Percentiles rank a stretch among this genome's conserved stretches.
Evolutionary conservation across 495 filamentous ascomycete species (phyloP).

Genomic region (Xylaria sp.): DNA sequence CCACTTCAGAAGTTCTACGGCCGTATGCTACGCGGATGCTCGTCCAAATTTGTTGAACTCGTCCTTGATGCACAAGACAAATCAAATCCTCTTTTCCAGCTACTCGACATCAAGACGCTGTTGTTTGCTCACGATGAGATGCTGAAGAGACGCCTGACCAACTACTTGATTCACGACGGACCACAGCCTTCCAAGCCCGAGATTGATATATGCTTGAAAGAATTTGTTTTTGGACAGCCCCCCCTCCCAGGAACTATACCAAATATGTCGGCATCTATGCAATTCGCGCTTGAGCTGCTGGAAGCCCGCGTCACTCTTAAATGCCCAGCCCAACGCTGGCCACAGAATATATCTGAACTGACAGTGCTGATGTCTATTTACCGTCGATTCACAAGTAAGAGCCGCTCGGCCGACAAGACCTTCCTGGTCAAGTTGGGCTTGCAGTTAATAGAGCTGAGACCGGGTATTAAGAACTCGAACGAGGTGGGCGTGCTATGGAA

Average conservation of each 20-base stretch:
- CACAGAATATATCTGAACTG: constrained; percentile 22
- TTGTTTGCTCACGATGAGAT: constrained; percentile 27
- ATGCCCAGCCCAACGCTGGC: constrained; percentile 27
- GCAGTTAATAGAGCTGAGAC: constrained; percentile 26
- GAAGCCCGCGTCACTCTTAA: constrained; percentile 21
- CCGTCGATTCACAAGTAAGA: constrained; percentile 20
- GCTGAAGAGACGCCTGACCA: constrained; percentile 25
- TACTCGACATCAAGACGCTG: constrained; percentile 8
- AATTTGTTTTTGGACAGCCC: constrained; percentile 24
- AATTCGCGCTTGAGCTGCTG: constrained; percentile 28
- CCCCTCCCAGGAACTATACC: constrained; percentile 17
- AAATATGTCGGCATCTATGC: constrained; percentile 30
- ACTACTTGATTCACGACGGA: constrained; percentile 28
- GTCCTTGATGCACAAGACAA: constrained; percentile 32
- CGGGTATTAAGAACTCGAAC: neutral
- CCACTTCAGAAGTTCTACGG: constrained; percentile 32
- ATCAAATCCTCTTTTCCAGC: constrained; percentile 32
- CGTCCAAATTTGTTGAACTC: constrained; percentile 27
- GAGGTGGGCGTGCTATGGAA: constrained; percentile 22
- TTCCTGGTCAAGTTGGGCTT: constrained; percentile 31
- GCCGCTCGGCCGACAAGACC: constrained; percentile 24
- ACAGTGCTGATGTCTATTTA: constrained; percentile 28
- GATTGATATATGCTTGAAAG: constrained; percentile 24
- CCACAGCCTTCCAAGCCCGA: constrained; percentile 20
- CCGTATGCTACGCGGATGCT: constrained; percentile 33